Base-by-base conservation (phyloP, 371 early-diverging fungal genomes). In the Nematocida displodere region DNA sequence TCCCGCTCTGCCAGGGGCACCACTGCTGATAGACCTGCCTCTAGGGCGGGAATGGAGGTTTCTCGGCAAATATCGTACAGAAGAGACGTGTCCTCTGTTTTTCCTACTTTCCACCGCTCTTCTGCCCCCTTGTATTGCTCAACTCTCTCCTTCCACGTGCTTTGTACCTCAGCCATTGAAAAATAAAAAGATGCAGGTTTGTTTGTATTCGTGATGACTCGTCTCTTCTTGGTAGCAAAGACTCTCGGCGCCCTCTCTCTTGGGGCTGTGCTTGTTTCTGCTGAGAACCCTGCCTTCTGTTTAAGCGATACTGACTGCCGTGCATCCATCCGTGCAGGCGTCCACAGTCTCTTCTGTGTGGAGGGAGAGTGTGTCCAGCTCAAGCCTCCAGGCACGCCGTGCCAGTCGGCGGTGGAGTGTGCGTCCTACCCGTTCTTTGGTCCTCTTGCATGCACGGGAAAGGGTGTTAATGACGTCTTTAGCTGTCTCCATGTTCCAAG, bases 391-490 rank as follows among this genome's bases (percentile, higher is more conserved):
- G 82, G 80, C 1, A 61, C 26, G 11, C 56, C 59, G 17, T 85
- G 85, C 59, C 68, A 29, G 7, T 48, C 46, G 48, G 79, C 85
- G 2, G 64, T 54, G 22, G 82, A 85, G 15, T 85, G 85, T 59
- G 78, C 85, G 5, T 85, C 85, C 2, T 83, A 80, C 58, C 77
- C 65, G 15, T 85, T 66, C 54, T 83, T 76, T 66, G 85, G 85
- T 37, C 83, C 85, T 2, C 54, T 85, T 2, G 83, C 85, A 11
- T 85, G 85, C 64, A 78, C 78, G 3, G 64, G 75, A 3, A 71
- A 77, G 44, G 83, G 85, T 62, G 26, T 52, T 1, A 68, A 54
- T 2, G 78, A 78, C 5, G 49, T 62, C 47, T 83, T 79, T 61
- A 83, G 85, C 64, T 85, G 85, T 64, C 65, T 68, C 67, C 37